phyloP scores from a whole-genome alignment of 805 yeast genomes.

The Blastobotrys terrestris region DNA sequence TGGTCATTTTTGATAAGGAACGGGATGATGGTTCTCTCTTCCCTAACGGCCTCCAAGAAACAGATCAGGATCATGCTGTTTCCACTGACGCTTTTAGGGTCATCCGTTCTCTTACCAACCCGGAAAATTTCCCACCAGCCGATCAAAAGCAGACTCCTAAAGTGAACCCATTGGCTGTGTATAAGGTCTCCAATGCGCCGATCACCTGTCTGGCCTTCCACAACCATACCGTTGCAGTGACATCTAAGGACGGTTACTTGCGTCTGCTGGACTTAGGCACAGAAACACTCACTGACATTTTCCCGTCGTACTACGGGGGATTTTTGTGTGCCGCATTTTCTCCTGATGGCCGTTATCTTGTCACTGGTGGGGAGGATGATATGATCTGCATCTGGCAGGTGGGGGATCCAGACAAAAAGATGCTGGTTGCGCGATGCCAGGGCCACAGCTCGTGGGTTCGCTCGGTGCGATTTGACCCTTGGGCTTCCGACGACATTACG shows the following conservation, averaged over 20 bases:
- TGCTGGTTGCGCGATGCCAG: conserved; percentile 34
- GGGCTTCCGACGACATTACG: conserved; percentile 28
- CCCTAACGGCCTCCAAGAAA: conserved; percentile 10
- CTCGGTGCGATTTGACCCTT: conserved; percentile 39
- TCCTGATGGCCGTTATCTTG: conserved; percentile 44
- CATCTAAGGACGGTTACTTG: conserved; percentile 60
- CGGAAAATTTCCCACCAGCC: conserved; percentile 4
- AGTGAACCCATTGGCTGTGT: conserved; percentile 51
- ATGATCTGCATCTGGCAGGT: conserved; percentile 40
- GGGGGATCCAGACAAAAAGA: conserved; percentile 14
- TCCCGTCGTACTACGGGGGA: conserved; percentile 65
- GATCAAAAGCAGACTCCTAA: conserved; percentile 12
- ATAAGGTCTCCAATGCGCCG: conserved; percentile 54
- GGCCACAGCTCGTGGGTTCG: conserved; percentile 53
- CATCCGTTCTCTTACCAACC: conserved; percentile 11
- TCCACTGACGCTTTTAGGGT: conserved; percentile 19
- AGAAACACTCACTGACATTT: conserved; percentile 44
- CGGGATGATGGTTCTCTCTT: conserved; percentile 37
- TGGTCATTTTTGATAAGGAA: conserved; percentile 45
- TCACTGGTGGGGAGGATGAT: conserved; percentile 53
- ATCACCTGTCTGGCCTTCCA: conserved; percentile 44
- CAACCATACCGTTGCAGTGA: conserved; percentile 24
- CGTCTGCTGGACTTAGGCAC: conserved; percentile 47
- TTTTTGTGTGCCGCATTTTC: conserved; percentile 47
- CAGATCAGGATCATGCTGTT: conserved; percentile 15